Evolutionary conservation across 2,329 filamentous ascomycete species (phyloP).

Genomic region (Beauveria medogensis): DNA sequence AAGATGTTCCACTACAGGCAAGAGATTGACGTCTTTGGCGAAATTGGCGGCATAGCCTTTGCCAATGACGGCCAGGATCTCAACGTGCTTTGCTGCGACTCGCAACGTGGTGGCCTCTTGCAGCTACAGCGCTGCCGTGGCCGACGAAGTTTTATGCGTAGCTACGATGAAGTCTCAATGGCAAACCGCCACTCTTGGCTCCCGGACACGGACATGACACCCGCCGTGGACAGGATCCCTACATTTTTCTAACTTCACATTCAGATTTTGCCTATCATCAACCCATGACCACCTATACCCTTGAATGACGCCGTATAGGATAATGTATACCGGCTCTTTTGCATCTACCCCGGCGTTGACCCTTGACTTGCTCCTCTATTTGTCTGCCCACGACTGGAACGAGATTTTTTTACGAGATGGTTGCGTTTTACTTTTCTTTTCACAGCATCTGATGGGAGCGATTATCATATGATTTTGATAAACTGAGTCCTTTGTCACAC

Average conservation of each 20-base stretch:
- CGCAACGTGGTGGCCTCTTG: slow-evolving; percentile 56
- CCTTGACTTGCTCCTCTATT: not conserved
- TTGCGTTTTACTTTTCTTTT: not conserved
- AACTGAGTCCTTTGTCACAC: too few relatives aligned
- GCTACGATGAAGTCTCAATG: slow-evolving; percentile 8
- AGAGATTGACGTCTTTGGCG: slow-evolving; percentile 65
- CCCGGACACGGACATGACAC: not conserved
- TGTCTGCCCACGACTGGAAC: not conserved
- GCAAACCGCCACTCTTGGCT: slow-evolving; percentile 7
- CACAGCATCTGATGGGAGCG: slow-evolving; percentile 1
- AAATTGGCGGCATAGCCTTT: slow-evolving; percentile 62
- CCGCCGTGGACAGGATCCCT: slow-evolving; percentile 1
- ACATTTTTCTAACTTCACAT: not conserved
- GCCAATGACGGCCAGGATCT: slow-evolving; percentile 59
- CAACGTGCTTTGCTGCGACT: slow-evolving; percentile 60
- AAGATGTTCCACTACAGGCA: slow-evolving; percentile 58
- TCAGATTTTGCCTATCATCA: not conserved
- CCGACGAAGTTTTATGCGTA: slow-evolving; percentile 9
- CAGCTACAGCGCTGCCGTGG: slow-evolving; percentile 44
- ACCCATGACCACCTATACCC: not conserved
- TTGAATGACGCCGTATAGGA: not conserved
- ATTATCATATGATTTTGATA: not conserved
- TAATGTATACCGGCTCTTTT: not conserved
- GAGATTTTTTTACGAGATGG: not conserved
- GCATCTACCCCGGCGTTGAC: not conserved